Percentiles rank a stretch among this genome's conserved stretches.
Conservation (phyloP, 2,329 filamentous ascomycete genomes). For the Ambrosiella cleistominuta region DNA sequence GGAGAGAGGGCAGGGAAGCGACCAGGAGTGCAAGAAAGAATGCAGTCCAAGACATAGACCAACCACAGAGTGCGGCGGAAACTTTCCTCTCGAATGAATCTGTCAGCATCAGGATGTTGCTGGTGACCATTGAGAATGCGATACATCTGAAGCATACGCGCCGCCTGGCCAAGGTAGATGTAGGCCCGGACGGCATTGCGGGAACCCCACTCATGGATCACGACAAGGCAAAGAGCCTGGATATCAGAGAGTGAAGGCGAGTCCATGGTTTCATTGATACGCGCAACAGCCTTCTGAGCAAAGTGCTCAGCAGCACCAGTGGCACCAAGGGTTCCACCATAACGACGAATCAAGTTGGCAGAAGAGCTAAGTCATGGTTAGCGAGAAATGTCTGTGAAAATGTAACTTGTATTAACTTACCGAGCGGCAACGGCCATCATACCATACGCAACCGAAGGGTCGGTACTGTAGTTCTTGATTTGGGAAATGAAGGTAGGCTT, state of each 20-base stretch:
- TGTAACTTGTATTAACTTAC: conserved; percentile 24
- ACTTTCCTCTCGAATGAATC: conserved; percentile 43
- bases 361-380: conserved; percentile 29
- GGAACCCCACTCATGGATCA: conserved; percentile 46
- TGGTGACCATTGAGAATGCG: conserved; percentile 40
- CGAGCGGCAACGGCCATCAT: conserved; percentile 39
- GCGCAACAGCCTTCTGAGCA: conserved; percentile 36
- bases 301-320: conserved; percentile 41
- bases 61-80: conserved; percentile 45
- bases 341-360: conserved; percentile 37
- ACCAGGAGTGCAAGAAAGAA: conserved; percentile 43
- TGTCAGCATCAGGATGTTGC: conserved; percentile 32
- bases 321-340: conserved; percentile 33
- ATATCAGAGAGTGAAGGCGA: conserved; percentile 43
- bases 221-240: conserved; percentile 41
- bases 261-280: conserved; percentile 41
- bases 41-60: conserved; percentile 45
- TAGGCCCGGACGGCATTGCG: conserved; percentile 45
- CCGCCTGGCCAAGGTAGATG: conserved; percentile 43
- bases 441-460: conserved; percentile 39
- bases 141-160: conserved; percentile 49
- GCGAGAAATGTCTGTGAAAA: conserved; percentile 1
- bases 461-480: conserved; percentile 37
- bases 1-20: conserved; percentile 38
- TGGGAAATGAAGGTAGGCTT: conserved; percentile 45